Conservation (phyloP, 2,329 filamentous ascomycete genomes). For the Colletotrichum sp. region DNA sequence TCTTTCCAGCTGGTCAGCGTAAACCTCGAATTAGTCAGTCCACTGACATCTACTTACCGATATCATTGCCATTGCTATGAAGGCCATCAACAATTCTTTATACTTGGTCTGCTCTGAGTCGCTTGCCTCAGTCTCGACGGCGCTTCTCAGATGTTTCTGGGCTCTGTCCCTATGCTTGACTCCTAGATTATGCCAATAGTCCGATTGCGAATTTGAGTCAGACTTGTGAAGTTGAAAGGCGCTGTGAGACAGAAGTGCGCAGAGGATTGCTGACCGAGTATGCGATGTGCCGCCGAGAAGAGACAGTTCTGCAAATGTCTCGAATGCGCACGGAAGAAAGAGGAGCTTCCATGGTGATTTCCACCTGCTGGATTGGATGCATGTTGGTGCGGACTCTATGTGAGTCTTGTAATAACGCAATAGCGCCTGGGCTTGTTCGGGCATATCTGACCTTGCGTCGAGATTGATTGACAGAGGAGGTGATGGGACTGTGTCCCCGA, state of each 20-base stretch:
- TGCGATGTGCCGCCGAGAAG: slow-evolving; percentile 42
- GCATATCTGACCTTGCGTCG: background rate
- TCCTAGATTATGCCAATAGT: background rate
- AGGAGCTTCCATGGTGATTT: slow-evolving; percentile 50
- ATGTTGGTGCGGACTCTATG: background rate
- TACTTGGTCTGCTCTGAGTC: slow-evolving; percentile 42
- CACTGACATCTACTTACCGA: slow-evolving; percentile 16
- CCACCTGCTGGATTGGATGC: slow-evolving; percentile 28
- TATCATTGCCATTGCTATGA: slow-evolving; percentile 34
- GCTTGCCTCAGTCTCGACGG: slow-evolving; percentile 27
- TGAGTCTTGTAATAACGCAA: slow-evolving; percentile 30
- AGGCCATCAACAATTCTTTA: slow-evolving; percentile 47
- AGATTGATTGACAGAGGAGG: background rate
- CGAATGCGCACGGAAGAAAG: slow-evolving; percentile 44
- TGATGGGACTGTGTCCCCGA: background rate
- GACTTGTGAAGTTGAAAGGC: slow-evolving; percentile 41
- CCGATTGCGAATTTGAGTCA: background rate
- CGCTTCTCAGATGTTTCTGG: background rate
- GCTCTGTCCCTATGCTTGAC: background rate
- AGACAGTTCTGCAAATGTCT: slow-evolving; percentile 43
- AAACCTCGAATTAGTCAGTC: background rate
- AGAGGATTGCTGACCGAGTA: slow-evolving; percentile 41
- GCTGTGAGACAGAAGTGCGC: slow-evolving; percentile 43
- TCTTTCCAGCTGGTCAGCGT: background rate
- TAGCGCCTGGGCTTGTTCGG: slow-evolving; percentile 26